Conservation (phyloP, 1,284 basidiomycete species). For the Ustilago loliicola region DNA sequence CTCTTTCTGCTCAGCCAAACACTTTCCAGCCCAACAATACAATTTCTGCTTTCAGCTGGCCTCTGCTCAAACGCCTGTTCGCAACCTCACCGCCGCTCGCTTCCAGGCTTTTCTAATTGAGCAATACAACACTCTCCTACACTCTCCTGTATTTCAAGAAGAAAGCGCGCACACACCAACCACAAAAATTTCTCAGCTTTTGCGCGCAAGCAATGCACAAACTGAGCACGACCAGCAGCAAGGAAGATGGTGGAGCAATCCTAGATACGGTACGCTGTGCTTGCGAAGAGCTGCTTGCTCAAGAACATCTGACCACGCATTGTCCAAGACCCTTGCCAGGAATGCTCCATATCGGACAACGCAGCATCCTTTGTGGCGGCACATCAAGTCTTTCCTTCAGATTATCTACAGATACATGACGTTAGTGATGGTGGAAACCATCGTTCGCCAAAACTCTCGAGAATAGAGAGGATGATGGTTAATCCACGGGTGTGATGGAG, state of each 20-base stretch:
- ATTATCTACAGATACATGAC: not conserved
- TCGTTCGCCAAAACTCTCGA: not conserved
- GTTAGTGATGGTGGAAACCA: too few relatives aligned
- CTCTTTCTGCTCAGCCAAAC: not conserved
- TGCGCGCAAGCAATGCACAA: not conserved
- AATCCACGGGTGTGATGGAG: not conserved
- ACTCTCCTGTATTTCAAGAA: conserved; percentile 23
- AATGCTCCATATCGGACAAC: too few relatives aligned
- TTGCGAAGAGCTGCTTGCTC: not conserved
- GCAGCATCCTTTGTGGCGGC: not conserved
- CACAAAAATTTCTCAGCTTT: not conserved
- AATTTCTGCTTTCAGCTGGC: not conserved
- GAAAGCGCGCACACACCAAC: conserved; percentile 37
- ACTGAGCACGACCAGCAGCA: not conserved
- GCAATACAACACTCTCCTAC: too few relatives aligned
- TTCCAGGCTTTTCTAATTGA: not conserved
- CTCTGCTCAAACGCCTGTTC: conserved; percentile 5
- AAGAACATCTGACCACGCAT: conserved; percentile 9
- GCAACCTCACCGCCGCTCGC: not conserved
- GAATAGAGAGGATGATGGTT: not conserved
- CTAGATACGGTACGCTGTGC: not conserved
- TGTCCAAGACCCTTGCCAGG: not conserved
- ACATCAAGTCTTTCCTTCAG: not conserved
- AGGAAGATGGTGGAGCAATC: conserved; percentile 3
- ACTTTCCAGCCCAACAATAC: conserved; percentile 6